Evolutionary conservation across 495 filamentous ascomycete genomes (phyloP), one percentile per base, ranked within the genome.

Genomic region (Aspergillus carlsbadensis): DNA sequence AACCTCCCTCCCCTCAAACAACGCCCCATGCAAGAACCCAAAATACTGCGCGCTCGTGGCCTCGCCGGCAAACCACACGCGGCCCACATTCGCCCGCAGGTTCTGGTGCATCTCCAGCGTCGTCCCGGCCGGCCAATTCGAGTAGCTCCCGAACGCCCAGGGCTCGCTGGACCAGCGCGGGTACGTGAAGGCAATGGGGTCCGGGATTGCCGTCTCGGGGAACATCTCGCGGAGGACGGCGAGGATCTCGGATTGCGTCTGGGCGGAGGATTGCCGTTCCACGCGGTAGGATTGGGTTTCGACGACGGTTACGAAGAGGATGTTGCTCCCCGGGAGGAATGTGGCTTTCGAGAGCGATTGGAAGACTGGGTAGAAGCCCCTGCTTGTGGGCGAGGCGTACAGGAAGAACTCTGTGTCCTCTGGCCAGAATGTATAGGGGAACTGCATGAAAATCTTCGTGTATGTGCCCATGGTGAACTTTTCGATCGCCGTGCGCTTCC

Each of bases 391-490:
- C 47, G 82, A 80, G 10, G 88, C 87, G 64, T 91, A 91, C 11
- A 92, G 80, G 63, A 86, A 83, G 71, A 82, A 90, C 62, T 91
- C 80, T 3, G 82, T 84, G 20, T 84, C 74, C 6, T 62, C 63
- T 43, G 86, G 81, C 88, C 88, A 92, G 71, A 89, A 92, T 6
- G 83, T 82, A 34, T 85, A 70, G 54, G 81, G 78, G 67, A 90
- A 92, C 52, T 88, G 87, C 11, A 90, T 68, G 75, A 91, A 91
- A 58, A 91, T 84, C 63, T 90, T 91, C 52, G 86, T 91, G 73
- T 90, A 92, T 1, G 84, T 90, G 21, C 82, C 87, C 81, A 92
- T 88, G 56, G 78, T 76, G 67, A 88, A 88, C 40, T 79, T 81
- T 6, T 81, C 78, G 59, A 90, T 86, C 7, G 82, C 83, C 20